Evolutionary conservation across 2,329 filamentous ascomycete species (phyloP), one percentile per base, ranked within the genome.

Genomic region (Fusarium floridanum): DNA sequence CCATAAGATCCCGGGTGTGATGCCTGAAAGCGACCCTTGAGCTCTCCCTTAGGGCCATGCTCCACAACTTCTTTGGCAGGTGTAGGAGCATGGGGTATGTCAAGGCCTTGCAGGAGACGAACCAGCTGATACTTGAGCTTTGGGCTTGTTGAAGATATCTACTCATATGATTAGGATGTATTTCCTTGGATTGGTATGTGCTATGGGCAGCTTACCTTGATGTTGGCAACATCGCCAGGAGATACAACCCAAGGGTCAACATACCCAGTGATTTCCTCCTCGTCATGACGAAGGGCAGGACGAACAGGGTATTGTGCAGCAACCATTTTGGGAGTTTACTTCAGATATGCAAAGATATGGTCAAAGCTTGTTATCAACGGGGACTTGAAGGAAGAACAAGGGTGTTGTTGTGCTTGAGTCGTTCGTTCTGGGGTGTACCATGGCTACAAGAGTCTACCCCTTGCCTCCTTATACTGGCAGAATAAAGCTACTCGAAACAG

Each of bases 221-320:
- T 34, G 16, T 59, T 24, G 22, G 55, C 55, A 17, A 59, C 34
- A 10, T 39, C 55, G 3, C 34, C 55, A 12, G 55, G 55, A 17
- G 55, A 59, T 1, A 59, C 34, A 17, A 59, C 22, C 55, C 65
- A 68, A 34, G 68, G 61, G 11, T 68, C 68, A 12, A 65, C 61
- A 37, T 68, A 68, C 8, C 68, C 68, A 9, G 53, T 70, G 20
- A 70, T 70, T 34, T 70, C 68, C 8, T 69, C 57, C 34, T 61
- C 63, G 14, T 66, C 43, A 1, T 61, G 36, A 8, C 34, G 62
- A 20, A 64, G 36, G 17, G 22, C 39, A 24, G 48, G 62, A 24
- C 62, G 32, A 7, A 57, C 50, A 22, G 50, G 50, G 24, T 64
- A 57, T 5, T 64, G 36, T 43, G 22, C 10, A 27, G 48, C 48